A percentile compares a stretch with the other conserved stretches of the same genome.
These are phyloP conservation scores for Paecilomyces variotii DNA, from an alignment of 2,329 filamentous ascomycete species.

Conservation along the genomic window DNA sequence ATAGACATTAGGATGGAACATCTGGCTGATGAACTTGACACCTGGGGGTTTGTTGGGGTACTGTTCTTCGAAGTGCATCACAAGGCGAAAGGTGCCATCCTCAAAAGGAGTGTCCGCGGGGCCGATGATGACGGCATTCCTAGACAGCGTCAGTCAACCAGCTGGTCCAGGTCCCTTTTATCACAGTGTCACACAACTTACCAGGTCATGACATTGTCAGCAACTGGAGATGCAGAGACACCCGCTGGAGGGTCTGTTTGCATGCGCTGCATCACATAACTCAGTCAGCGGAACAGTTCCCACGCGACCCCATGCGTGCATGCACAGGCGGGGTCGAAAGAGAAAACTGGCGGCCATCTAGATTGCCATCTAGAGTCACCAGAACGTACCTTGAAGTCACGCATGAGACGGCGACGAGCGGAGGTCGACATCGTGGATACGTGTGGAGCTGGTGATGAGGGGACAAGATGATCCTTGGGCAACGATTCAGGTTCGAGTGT, in stretches of 20 bases:
- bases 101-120: constrained; percentile 96
- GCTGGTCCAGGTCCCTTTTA: background rate
- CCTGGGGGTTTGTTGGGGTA: constrained; percentile 97
- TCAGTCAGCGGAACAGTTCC: background rate
- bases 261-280: constrained; percentile 69
- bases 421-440: constrained; percentile 69
- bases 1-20: constrained; percentile 99
- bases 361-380: background rate
- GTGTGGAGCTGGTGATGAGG: background rate
- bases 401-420: constrained; percentile 92
- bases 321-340: background rate
- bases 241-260: constrained; percentile 96
- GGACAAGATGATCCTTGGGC: background rate
- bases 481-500: background rate
- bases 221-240: constrained; percentile 90
- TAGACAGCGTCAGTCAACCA: constrained; percentile 35
- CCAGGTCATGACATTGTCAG: constrained; percentile 42
- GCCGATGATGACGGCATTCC: constrained; percentile 98
- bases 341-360: constrained; percentile 1
- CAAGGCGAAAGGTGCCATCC: constrained; percentile 92
- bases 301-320: background rate
- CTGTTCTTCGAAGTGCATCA: constrained; percentile 99
- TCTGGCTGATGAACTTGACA: constrained; percentile 97
- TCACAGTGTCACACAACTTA: constrained; percentile 9
- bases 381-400: constrained; percentile 85